Conservation (phyloP, 768 basidiomycete genomes). For the Panellus pusillus region DNA sequence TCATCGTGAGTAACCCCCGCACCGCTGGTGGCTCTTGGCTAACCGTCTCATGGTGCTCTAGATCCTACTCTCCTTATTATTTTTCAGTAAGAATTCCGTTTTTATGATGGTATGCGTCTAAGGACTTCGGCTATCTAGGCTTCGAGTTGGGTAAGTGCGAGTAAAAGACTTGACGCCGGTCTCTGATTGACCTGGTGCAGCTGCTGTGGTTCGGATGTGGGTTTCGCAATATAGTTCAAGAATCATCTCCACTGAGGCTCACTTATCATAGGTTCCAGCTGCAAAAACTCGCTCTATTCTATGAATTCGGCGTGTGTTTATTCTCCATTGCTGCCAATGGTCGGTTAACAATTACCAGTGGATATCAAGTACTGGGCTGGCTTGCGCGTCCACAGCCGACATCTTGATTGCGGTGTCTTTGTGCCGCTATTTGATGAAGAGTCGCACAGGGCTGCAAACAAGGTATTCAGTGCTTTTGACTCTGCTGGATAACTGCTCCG, state of each 20-base stretch:
- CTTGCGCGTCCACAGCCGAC: constrained; percentile 6
- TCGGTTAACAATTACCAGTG: not conserved
- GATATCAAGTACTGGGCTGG: constrained; percentile 3
- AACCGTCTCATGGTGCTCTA: not conserved
- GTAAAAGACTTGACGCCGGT: not conserved
- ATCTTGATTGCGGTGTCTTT: constrained; percentile 1
- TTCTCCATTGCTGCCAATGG: not conserved
- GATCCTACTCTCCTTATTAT: constrained; percentile 1
- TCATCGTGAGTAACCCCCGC: not conserved
- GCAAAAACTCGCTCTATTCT: not conserved
- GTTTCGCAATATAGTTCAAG: too few relatives aligned
- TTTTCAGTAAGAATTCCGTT: not conserved
- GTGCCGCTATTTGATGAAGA: not conserved
- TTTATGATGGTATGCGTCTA: not conserved
- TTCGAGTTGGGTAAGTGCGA: constrained; percentile 7
- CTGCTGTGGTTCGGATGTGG: too few relatives aligned
- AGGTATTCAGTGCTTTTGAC: not conserved
- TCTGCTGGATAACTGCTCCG: not conserved
- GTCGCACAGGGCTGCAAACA: constrained; percentile 1
- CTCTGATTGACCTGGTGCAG: too few relatives aligned
- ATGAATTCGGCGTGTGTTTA: not conserved
- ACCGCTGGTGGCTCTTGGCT: not conserved
- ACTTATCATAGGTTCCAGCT: constrained; percentile 2
- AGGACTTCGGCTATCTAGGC: not conserved
- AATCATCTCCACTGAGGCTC: too few relatives aligned